phyloP scores from a whole-genome alignment of 768 basidiomycete species.

The Lentinula edodes region DNA sequence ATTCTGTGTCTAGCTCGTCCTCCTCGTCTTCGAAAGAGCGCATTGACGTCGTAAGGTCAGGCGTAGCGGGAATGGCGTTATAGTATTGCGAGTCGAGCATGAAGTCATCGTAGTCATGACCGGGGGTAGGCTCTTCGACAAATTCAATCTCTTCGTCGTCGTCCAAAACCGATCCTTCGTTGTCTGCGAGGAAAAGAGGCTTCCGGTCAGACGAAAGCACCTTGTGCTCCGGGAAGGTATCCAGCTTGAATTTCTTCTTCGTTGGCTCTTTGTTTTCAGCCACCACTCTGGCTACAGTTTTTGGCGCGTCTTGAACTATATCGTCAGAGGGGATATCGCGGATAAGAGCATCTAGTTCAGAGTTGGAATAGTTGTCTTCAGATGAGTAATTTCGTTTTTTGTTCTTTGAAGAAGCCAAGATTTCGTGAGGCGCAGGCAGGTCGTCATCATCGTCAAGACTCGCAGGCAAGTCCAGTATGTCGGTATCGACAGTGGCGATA shows the following conservation, averaged over 20 bases:
- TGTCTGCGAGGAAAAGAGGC: neutral
- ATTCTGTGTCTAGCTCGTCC: constrained; percentile 1
- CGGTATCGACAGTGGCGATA: constrained; percentile 21
- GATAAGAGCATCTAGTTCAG: constrained; percentile 39
- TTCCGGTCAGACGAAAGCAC: neutral
- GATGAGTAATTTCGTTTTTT: constrained; percentile 16
- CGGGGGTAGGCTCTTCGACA: neutral
- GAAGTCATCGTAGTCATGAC: constrained; percentile 20
- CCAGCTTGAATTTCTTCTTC: constrained; percentile 7
- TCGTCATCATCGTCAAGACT: constrained; percentile 35
- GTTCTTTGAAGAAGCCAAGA: constrained; percentile 17
- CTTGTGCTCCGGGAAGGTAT: neutral
- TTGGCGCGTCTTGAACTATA: constrained; percentile 13
- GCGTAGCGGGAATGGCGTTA: constrained; percentile 11
- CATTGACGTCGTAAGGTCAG: constrained; percentile 11
- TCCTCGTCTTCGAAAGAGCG: constrained; percentile 6
- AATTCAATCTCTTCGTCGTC: constrained; percentile 9
- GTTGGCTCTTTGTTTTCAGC: neutral
- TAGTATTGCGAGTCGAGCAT: constrained; percentile 24
- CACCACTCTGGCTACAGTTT: neutral
- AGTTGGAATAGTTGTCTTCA: constrained; percentile 34
- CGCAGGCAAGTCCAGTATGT: constrained; percentile 13
- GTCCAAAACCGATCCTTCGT: neutral
- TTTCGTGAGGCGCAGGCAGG: constrained; percentile 34
- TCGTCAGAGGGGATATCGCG: constrained; percentile 21